Evolutionary conservation across 2,329 filamentous ascomycete genomes (phyloP).

Genomic region (Aspergillus fumigatus): DNA sequence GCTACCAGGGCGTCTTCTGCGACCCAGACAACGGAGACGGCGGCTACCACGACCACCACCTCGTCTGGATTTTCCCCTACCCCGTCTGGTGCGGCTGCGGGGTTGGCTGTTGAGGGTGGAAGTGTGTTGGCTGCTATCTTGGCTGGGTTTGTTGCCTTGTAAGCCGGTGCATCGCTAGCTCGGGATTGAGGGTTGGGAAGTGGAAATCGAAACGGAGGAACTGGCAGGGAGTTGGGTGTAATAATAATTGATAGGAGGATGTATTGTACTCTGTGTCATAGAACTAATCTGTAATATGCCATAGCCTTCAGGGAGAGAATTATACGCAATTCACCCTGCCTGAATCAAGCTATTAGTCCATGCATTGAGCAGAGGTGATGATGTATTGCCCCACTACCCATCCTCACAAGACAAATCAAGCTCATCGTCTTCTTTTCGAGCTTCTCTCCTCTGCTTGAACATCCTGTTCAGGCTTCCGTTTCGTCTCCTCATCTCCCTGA

Average conservation of each 20-base stretch:
- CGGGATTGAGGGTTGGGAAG: background rate
- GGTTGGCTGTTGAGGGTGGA: background rate
- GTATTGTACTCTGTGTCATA: background rate
- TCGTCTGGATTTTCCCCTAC: background rate
- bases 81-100: conserved; percentile 10
- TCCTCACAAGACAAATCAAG: background rate
- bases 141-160: background rate
- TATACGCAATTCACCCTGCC: background rate
- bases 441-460: background rate
- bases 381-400: too few species aligned
- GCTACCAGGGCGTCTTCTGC: background rate
- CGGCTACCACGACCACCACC: conserved; percentile 11
- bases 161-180: background rate
- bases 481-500: background rate
- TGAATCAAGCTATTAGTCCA: background rate
- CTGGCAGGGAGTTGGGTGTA: background rate
- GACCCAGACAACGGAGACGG: conserved; percentile 1
- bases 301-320: background rate
- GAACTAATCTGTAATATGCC: background rate
- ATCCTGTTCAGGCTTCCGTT: background rate
- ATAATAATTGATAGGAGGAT: background rate
- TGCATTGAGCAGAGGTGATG: too few species aligned
- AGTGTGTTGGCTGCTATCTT: background rate
- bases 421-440: background rate
- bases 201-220: background rate